These are phyloP conservation scores for Dioscorea cayenensis DNA, from an alignment of 116 monocot species.

Conservation along the genomic window DNA sequence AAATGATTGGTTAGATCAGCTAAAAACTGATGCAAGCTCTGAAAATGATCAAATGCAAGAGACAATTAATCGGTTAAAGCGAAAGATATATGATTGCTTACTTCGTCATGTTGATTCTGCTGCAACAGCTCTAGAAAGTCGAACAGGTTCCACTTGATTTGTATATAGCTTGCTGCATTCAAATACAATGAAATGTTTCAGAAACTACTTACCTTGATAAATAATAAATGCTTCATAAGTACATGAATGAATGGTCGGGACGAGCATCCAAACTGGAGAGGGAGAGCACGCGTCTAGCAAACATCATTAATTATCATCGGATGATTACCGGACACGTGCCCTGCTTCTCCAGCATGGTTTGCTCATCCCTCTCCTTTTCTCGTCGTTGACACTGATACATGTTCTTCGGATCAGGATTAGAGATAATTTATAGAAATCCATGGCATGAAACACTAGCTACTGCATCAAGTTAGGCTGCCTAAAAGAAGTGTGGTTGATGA, in stretches of 20 bases:
- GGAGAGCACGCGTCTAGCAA: conserved; percentile 9
- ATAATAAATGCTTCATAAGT: background rate
- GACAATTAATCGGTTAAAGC: conserved; percentile 57
- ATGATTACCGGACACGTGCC: conserved; percentile 37
- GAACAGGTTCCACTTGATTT: conserved; percentile 3
- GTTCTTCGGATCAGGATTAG: background rate
- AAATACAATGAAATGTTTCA: too few species aligned
- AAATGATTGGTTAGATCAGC: conserved; percentile 71
- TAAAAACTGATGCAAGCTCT: conserved; percentile 17
- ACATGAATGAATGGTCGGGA: background rate
- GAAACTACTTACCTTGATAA: too few species aligned
- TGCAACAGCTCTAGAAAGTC: conserved; percentile 38
- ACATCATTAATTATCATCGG: background rate
- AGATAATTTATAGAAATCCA: background rate
- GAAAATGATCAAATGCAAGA: conserved; percentile 22
- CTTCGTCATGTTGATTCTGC: conserved; percentile 57
- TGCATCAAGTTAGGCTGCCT: conserved; percentile 2
- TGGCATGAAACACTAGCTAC: background rate
- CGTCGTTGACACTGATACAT: too few species aligned
- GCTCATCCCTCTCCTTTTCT: background rate
- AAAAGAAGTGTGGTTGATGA: background rate
- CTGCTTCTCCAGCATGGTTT: conserved; percentile 56
- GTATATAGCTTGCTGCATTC: too few species aligned
- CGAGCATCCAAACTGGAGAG: conserved; percentile 11
- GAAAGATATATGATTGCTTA: conserved; percentile 66